Evolutionary conservation across 495 filamentous ascomycete species (phyloP).

Genomic region (Penicillium dipodomyicola): DNA sequence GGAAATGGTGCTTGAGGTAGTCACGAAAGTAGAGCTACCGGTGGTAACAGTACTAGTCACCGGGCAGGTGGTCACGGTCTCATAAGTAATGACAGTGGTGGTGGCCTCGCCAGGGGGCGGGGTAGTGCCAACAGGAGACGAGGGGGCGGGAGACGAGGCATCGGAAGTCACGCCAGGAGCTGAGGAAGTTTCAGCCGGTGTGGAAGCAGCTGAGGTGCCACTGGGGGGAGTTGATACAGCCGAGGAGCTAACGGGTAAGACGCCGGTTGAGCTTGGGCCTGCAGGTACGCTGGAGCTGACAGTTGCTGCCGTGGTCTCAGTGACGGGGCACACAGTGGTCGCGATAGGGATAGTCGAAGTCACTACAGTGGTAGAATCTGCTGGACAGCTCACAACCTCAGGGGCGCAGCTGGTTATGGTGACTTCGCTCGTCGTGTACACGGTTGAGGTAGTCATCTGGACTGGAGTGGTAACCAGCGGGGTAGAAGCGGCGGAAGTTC

Average conservation of each 20-base stretch:
- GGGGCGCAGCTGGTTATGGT: constrained; percentile 59
- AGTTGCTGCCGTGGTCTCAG: constrained; percentile 42
- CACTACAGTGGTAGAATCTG: constrained; percentile 47
- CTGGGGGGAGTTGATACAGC: background rate
- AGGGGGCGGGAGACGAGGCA: background rate
- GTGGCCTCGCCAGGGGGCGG: constrained; percentile 7
- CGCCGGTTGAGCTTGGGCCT: background rate
- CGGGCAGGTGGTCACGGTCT: constrained; percentile 41
- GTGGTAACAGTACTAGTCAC: constrained; percentile 37
- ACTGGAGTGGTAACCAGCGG: background rate
- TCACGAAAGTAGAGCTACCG: constrained; percentile 28
- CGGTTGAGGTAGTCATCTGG: constrained; percentile 52
- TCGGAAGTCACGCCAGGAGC: constrained; percentile 2
- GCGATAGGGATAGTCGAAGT: constrained; percentile 55
- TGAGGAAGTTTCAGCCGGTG: constrained; percentile 1
- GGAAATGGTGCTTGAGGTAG: constrained; percentile 37
- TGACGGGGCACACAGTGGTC: constrained; percentile 53
- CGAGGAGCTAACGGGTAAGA: background rate
- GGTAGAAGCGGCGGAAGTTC: background rate
- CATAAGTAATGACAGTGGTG: constrained; percentile 18
- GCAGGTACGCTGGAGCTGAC: constrained; percentile 10
- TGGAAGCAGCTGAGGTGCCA: constrained; percentile 5
- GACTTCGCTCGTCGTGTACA: constrained; percentile 56
- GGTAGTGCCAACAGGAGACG: constrained; percentile 8
- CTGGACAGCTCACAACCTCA: constrained; percentile 58